These are phyloP conservation scores for Penicillium sp. DNA, from an alignment of 2,329 filamentous ascomycete genomes.

Conservation along the genomic window DNA sequence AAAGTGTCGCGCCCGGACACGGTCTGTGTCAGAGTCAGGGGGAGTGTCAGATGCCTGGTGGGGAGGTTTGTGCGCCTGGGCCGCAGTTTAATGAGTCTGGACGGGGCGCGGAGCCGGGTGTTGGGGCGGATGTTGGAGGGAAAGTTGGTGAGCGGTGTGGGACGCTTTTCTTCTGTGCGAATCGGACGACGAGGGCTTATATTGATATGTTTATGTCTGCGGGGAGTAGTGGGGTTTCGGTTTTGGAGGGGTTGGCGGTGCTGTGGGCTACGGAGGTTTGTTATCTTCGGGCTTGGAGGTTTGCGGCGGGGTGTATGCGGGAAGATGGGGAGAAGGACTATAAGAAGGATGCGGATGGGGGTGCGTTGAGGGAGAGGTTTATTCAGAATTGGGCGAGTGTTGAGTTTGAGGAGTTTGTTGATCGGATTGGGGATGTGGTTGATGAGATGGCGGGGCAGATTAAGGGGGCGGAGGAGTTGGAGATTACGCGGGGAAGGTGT, in stretches of 20 bases:
- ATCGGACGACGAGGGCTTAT: constrained; percentile 52
- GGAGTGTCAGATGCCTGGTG: constrained; percentile 21
- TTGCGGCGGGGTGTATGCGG: constrained; percentile 36
- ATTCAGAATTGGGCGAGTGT: constrained; percentile 66
- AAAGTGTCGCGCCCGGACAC: constrained; percentile 6
- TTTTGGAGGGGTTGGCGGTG: constrained; percentile 69
- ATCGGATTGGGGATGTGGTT: constrained; percentile 53
- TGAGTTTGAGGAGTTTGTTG: constrained; percentile 61
- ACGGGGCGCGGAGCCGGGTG: not conserved
- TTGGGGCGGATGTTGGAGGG: not conserved
- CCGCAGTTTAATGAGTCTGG: not conserved
- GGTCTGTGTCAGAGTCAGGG: constrained; percentile 18
- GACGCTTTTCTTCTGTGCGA: constrained; percentile 32
- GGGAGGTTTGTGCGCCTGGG: constrained; percentile 11
- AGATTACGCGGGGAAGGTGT: constrained; percentile 43
- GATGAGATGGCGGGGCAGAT: constrained; percentile 52
- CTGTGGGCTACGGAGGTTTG: constrained; percentile 73
- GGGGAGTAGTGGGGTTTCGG: constrained; percentile 48
- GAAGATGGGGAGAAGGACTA: constrained; percentile 11
- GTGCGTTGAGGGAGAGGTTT: constrained; percentile 61
- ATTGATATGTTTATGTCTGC: constrained; percentile 60
- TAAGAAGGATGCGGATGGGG: constrained; percentile 59
- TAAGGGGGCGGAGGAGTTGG: constrained; percentile 32
- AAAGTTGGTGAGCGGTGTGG: constrained; percentile 9
- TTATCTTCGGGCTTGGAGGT: constrained; percentile 60